Evolutionary conservation across 192 early-diverging fungal genomes (phyloP).

Genomic region (Linnemannia exigua): DNA sequence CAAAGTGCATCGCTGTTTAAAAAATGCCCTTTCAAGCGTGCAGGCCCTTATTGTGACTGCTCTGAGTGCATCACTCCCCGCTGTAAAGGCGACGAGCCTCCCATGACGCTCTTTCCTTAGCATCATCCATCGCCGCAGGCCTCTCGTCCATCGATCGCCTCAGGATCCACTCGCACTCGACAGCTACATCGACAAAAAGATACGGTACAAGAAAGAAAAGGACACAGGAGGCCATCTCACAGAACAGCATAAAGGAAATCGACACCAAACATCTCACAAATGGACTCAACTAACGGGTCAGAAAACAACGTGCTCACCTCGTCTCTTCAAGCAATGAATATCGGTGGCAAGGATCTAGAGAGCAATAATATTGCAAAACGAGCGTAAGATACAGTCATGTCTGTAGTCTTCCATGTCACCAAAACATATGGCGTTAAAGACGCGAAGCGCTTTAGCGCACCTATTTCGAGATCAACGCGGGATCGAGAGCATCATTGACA

Average conservation of each 20-base stretch:
- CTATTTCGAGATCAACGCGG: too few species aligned
- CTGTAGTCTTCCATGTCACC: not conserved
- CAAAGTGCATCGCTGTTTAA: too few species aligned
- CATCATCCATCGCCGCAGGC: not conserved
- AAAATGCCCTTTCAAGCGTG: too few species aligned
- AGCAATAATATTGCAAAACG: not conserved
- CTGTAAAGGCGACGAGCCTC: too few species aligned
- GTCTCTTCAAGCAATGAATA: conserved; percentile 1
- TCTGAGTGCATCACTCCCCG: too few species aligned
- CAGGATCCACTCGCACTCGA: not conserved
- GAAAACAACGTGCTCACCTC: not conserved
- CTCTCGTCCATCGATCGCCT: not conserved
- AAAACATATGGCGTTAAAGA: too few species aligned
- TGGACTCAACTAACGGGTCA: not conserved
- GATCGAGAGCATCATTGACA: not conserved
- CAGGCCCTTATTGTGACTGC: too few species aligned
- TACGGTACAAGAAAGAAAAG: not conserved
- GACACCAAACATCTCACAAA: not conserved
- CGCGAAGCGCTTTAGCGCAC: too few species aligned
- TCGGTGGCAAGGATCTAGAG: conserved; percentile 5
- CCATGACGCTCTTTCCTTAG: not conserved
- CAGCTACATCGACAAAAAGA: not conserved
- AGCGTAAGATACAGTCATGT: conserved; percentile 4
- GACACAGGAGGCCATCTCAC: not conserved
- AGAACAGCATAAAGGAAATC: not conserved